These are phyloP conservation scores for Cucumis cinereus DNA, from an alignment of 306 rosid genomes.

Conservation along the genomic window DNA sequence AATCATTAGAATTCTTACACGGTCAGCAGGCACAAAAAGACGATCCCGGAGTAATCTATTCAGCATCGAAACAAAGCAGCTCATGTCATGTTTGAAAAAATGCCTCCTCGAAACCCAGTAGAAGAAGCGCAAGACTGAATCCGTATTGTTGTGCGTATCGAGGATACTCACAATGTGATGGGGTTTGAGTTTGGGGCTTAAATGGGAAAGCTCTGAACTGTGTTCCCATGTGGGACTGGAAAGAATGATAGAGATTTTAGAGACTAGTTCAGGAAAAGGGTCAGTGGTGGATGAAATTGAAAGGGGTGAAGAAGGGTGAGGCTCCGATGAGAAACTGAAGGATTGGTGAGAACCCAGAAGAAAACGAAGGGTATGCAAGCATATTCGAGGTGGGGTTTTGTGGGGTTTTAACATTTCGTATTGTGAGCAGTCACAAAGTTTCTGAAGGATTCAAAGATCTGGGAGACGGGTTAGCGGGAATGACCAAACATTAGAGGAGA, in stretches of 20 bases:
- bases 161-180: slow-evolving; percentile 16
- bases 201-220: slow-evolving; percentile 16
- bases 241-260: slow-evolving; percentile 18
- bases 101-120: slow-evolving; percentile 21
- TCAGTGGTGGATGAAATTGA: neutral
- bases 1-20: slow-evolving; percentile 26
- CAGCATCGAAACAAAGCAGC: slow-evolving; percentile 24
- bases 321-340: slow-evolving; percentile 6
- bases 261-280: slow-evolving; percentile 12
- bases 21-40: slow-evolving; percentile 19
- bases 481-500: neutral
- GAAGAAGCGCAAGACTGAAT: slow-evolving; percentile 28
- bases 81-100: slow-evolving; percentile 15
- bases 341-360: slow-evolving; percentile 17
- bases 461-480: neutral
- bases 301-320: slow-evolving; percentile 6
- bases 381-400: slow-evolving; percentile 14
- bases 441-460: slow-evolving; percentile 5
- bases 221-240: slow-evolving; percentile 20
- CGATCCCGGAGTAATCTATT: slow-evolving; percentile 21
- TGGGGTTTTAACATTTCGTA: slow-evolving; percentile 20
- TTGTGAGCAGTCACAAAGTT: slow-evolving; percentile 5
- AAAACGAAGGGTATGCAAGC: slow-evolving; percentile 2
- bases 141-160: slow-evolving; percentile 14
- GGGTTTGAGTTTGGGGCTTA: slow-evolving; percentile 10